These are phyloP conservation scores for Metarhizium brunneum DNA, from an alignment of 2,329 filamentous ascomycete species.

Conservation along the genomic window DNA sequence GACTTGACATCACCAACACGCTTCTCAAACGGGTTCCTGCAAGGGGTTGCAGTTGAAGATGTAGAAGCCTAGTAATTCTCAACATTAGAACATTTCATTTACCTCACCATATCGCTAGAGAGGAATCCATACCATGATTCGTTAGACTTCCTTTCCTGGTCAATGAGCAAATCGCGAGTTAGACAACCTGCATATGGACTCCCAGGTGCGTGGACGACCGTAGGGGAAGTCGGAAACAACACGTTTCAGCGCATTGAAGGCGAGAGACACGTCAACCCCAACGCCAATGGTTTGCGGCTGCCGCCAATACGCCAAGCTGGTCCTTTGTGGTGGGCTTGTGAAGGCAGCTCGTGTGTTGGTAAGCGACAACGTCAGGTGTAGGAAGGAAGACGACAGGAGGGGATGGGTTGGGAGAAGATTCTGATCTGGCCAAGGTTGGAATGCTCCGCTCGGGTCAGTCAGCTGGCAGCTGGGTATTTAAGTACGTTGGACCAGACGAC, in stretches of 20 bases:
- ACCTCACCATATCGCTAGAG: not conserved
- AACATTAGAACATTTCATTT: not conserved
- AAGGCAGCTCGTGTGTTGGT: not conserved
- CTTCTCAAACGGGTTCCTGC: slow-evolving; percentile 66
- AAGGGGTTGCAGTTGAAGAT: slow-evolving; percentile 41
- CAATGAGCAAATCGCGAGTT: not conserved
- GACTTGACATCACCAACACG: slow-evolving; percentile 78
- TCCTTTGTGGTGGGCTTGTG: not conserved
- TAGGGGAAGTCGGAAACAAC: not conserved
- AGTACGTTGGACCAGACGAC: too few relatives aligned
- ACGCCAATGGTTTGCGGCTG: not conserved
- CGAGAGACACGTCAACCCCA: not conserved
- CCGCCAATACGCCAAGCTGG: not conserved
- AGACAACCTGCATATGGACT: not conserved
- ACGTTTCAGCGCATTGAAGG: slow-evolving; percentile 2
- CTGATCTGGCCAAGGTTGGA: not conserved
- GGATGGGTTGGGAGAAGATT: not conserved
- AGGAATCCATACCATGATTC: slow-evolving; percentile 1
- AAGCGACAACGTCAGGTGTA: not conserved
- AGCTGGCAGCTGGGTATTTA: too few relatives aligned
- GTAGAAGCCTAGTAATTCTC: not conserved
- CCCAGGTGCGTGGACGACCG: not conserved
- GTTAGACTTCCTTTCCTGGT: not conserved
- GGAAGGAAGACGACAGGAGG: not conserved
- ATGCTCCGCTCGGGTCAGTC: not conserved